Evolutionary conservation across 2,329 filamentous ascomycete species (phyloP), one percentile per base, ranked within the genome.

Genomic region (Pseudocercospora crystallina): DNA sequence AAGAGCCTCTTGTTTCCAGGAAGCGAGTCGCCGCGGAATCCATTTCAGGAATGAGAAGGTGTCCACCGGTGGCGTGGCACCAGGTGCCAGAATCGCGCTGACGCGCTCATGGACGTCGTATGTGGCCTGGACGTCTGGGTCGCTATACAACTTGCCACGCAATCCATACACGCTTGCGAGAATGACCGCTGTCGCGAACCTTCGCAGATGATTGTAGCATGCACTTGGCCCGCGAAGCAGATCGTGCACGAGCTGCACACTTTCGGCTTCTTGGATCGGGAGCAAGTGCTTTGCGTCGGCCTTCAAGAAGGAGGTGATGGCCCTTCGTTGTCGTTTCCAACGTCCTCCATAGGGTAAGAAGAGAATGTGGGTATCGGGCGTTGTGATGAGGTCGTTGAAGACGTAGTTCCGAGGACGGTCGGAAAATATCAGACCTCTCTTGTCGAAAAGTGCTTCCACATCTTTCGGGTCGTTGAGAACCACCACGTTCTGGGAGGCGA

Each of bases 201-300:
- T n/a, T n/a, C n/a, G n/a, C n/a, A n/a, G n/a, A n/a, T n/a, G n/a
- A n/a, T n/a, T n/a, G n/a, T n/a, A n/a, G n/a, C n/a, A n/a, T n/a
- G n/a, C n/a, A n/a, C n/a, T n/a, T n/a, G n/a, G n/a, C n/a, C n/a
- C n/a, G n/a, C n/a, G n/a, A 4, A 81, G 57, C 13, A 83, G 63
- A 5, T 76, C 74, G 38, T 68, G 54, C 14, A 80, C 65, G 78
- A 83, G 78, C 43, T 76, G 73, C 58, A 76, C 79, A 62, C 76
- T 79, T 60, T 83, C 80, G 2, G 82, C 68, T 42, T 77, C 72
- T 56, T 82, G 79, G 56, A 81, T 82, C 2, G 76, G 72, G 2
- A 81, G 70, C 49, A 83, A 83, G 12, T 53, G 53, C 14, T 36
- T 36, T 3, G 76, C 71, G 0, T 67, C 73, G 44, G 76, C 63